Evolutionary conservation across 352 stramenopile species (phyloP), one percentile per base, ranked within the genome.

Genomic region (Phytophthora pisi): DNA sequence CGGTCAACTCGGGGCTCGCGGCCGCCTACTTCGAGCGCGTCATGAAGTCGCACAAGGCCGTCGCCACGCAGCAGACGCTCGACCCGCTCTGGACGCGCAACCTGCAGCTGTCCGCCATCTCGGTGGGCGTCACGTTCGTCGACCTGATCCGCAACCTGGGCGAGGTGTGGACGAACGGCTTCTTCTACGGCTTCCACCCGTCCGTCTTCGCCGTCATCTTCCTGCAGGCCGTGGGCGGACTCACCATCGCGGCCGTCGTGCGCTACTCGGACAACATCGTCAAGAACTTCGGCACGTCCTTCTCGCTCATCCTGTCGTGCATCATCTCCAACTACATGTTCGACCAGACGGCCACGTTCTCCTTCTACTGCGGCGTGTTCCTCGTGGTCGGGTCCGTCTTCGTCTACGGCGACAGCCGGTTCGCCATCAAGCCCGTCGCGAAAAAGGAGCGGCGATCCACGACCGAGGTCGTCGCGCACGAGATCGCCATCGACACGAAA

Each of bases 321-420:
- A 84, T 96, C 59, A 92, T 96, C 76, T 95, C 89, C 65, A 95
- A 95, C 74, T 92, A 92, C 73, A 90, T 96, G 76, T 96, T 94
- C 62, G 61, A 84, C 72, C 80, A 93, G 73, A 84, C 77, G 18
- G 84, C 87, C 3, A 67, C 84, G 16, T 72, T 77, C 60, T 82
- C 77, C 11, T 96, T 96, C 71, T 95, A 95, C 79, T 71, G 78
- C 16, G 87, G 89, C 26, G 87, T 94, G 3, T 47, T 89, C 20
- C 74, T 96, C 20, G 86, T 95, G 15, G 83, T 95, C 26, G 75
- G 73, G 10, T 92, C 89, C 1, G 87, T 96, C 36, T 92, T 96
- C 61, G 86, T 96, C 67, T 96, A 96, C 58, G 82, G 88, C 3
- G 88, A 96, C 69, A 90, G 85, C 53, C 82, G 84, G 38, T 95